Evolutionary conservation across 805 yeast genomes (phyloP).

Genomic region (Barnettozyma vustinii): DNA sequence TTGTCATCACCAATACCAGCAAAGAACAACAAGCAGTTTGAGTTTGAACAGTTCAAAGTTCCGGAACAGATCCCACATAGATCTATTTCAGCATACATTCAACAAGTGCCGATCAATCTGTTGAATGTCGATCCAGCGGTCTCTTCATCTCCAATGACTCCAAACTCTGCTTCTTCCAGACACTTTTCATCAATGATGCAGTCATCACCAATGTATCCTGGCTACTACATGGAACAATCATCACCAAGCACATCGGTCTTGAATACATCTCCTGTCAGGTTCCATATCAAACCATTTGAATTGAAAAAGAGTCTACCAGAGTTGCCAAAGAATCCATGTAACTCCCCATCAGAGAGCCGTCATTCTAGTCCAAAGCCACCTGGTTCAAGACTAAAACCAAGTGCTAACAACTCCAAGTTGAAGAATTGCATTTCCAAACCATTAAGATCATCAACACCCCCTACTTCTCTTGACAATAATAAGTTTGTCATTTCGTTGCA

Average conservation of each 20-base stretch:
- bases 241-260: conserved; percentile 19
- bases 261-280: conserved; percentile 21
- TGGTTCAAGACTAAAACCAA: too few species aligned
- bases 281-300: conserved; percentile 23
- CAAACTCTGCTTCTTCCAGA: conserved; percentile 19
- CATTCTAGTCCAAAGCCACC: conserved; percentile 4
- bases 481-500: conserved; percentile 15
- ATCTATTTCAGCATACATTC: neutral
- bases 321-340: conserved; percentile 20
- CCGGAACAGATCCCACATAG: conserved; percentile 6
- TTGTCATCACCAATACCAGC: conserved; percentile 25
- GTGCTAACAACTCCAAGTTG: neutral
- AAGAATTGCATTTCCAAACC: neutral
- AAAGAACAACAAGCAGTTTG: conserved; percentile 3
- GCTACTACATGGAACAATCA: conserved; percentile 22
- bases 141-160: conserved; percentile 24
- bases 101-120: conserved; percentile 1
- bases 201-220: conserved; percentile 27
- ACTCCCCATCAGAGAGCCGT: conserved; percentile 16
- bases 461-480: neutral
- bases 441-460: neutral
- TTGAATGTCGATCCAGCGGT: neutral
- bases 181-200: conserved; percentile 27
- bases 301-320: conserved; percentile 10
- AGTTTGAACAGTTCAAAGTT: neutral